Evolutionary conservation across 2,329 filamentous ascomycete genomes (phyloP), one percentile per base, ranked within the genome.

Genomic region (Cordyceps cateniannulata): DNA sequence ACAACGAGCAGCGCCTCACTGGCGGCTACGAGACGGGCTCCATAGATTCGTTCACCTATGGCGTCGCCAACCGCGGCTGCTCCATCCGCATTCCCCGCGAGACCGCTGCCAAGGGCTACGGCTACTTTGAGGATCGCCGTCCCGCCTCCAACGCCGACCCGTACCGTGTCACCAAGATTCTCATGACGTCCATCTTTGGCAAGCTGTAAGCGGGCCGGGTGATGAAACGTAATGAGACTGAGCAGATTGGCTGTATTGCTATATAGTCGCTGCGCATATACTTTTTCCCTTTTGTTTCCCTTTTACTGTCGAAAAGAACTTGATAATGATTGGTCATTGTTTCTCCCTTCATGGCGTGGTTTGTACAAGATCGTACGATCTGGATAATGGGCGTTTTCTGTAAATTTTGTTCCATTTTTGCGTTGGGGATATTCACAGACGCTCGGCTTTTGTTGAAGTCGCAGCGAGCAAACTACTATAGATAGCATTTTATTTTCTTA

Each of bases 41-140:
- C 69, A 97, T 96, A 72, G 93, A 99, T 73, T 85, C 89, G 75
- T 99, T 99, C 85, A 87, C 86, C 69, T 98, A 88, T 77, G 93
- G 95, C 73, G 88, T 98, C 64, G 95, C 95, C 76, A 93, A 98
- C 87, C 92, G 95, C 78, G 95, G 93, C 71, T 88, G 90, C 62
- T 96, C 90, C 44, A 93, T 98, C 71, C 91, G 95, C 75, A 95
- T 99, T 69, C 93, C 93, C 69, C 88, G 92, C 70, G 86, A 91
- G 70, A 85, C 84, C 69, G 92, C 89, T 53, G 87, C 89, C 73
- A 90, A 96, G 77, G 91, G 91, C 76, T 95, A 89, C 80, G 93
- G 93, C 66, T 97, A 97, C 85, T 96, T 97, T 67, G 92, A 97
- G 77, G 88, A 92, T 66, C 84, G 89, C 72, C 85, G 88, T 65